Evolutionary conservation across 805 yeast genomes (phyloP).

Genomic region (Lachancea thermotolerans): DNA sequence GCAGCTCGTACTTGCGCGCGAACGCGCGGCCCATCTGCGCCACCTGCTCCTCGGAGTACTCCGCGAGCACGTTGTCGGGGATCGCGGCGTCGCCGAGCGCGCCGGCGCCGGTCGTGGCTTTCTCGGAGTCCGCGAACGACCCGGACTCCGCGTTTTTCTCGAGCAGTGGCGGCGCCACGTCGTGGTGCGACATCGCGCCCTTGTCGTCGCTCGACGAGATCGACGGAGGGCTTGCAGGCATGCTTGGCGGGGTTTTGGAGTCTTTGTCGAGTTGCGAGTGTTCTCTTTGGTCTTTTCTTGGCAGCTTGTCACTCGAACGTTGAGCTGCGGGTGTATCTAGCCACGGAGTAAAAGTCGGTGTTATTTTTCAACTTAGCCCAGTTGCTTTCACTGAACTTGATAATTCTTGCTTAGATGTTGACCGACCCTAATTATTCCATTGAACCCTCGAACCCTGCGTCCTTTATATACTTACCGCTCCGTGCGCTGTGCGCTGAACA

Average conservation of each 20-base stretch:
- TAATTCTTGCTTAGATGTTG: too few species aligned
- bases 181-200: slow-evolving; percentile 1
- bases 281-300: not conserved
- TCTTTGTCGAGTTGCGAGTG: not conserved
- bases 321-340: too few species aligned
- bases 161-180: slow-evolving; percentile 1
- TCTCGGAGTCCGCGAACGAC: slow-evolving; percentile 8
- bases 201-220: slow-evolving; percentile 2
- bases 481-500: too few species aligned
- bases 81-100: slow-evolving; percentile 3
- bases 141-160: slow-evolving; percentile 4
- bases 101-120: not conserved
- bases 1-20: slow-evolving; percentile 47
- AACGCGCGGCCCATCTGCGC: slow-evolving; percentile 65
- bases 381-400: too few species aligned
- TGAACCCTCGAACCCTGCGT: too few species aligned
- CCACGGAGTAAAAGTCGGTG: too few species aligned
- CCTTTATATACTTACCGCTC: too few species aligned
- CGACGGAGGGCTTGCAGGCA: not conserved
- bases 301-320: too few species aligned
- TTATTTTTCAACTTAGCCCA: too few species aligned
- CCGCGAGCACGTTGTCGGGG: slow-evolving; percentile 43
- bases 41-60: slow-evolving; percentile 55
- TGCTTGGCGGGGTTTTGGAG: not conserved
- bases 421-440: too few species aligned